Evolutionary conservation across 441 rosid genomes (phyloP).

Genomic region (Populus hybrid): DNA sequence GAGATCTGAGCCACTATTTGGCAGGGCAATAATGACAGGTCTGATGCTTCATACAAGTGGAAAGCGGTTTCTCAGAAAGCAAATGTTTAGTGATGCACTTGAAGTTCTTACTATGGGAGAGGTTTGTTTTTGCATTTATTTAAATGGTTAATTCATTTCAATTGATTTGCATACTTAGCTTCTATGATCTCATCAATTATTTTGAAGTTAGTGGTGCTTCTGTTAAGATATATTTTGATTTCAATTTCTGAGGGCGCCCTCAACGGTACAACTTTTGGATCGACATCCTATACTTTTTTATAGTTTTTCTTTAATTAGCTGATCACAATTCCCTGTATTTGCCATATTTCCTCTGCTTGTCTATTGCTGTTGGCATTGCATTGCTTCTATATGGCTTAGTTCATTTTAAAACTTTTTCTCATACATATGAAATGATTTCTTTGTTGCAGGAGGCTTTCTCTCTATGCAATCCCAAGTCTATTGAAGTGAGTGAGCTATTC

Average conservation of each 20-base stretch:
- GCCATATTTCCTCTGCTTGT: neutral
- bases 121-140: conserved; percentile 31
- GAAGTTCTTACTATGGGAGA: conserved; percentile 90
- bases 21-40: conserved; percentile 83
- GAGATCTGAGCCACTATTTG: conserved; percentile 10
- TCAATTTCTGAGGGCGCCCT: neutral
- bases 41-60: conserved; percentile 81
- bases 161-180: neutral
- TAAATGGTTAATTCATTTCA: neutral
- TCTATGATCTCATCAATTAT: neutral
- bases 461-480: conserved; percentile 71
- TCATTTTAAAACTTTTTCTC: neutral
- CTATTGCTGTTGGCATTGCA: neutral
- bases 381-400: neutral
- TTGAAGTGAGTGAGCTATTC: conserved; percentile 52
- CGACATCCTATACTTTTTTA: neutral
- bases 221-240: neutral
- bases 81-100: conserved; percentile 65
- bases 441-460: conserved; percentile 68
- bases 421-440: conserved; percentile 10
- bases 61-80: conserved; percentile 53
- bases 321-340: neutral
- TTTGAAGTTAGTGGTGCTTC: neutral
- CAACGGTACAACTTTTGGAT: neutral
- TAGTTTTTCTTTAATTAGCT: neutral